Base-by-base conservation (phyloP, 2,329 filamentous ascomycete genomes). In the Fusarium irregulare region DNA sequence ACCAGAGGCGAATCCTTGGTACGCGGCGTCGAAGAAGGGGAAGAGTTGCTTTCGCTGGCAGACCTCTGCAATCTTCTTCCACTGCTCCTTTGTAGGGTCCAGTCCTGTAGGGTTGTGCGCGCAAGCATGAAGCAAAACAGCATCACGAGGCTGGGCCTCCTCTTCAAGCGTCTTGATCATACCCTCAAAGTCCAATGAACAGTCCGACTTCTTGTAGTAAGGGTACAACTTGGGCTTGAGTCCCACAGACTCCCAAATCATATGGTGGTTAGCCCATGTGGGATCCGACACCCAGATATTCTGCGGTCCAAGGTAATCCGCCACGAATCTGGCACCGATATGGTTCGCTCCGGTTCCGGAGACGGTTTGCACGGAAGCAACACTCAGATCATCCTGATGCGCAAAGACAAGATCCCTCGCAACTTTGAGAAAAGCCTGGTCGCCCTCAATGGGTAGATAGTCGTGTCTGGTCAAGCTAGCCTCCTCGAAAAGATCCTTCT, bases 61-160 rank as follows among this genome's bases (percentile, higher is more conserved):
- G 27, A 97, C 80, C 28, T 86, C 81, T 42, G 94, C 93, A 64
- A 99, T 89, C 81, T 95, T 87, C 81, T 92, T 93, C 96, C 96
- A 99, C 83, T 99, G 96, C 54, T 94, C 93, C 73, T 92, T 86
- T 14, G 94, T 96, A 7, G 94, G 94, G 81, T 99, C 96, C 64
- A 98, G 93, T 58, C 96, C 96, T 1, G 96, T 99, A 25, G 96
- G 96, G 84, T 99, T 99, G 85, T 98, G 96, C 28, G 96, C 96
- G 80, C 96, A 98, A 62, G 94, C 93, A 82, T 98, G 96, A 20
- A 98, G 87, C 47, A 98, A 86, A 79, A 98, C 90, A 79, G 98
- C 89, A 78, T 92, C 94, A 73, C 89, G 89, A 41, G 92, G 86
- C 10, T 93, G 91, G 7, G 95, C 94, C 1, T 73, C 50, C 28